A percentile compares a stretch with the other conserved stretches of the same genome.
Evolutionary conservation across 495 filamentous ascomycete genomes (phyloP).

Genomic region (Neurospora pannonica): DNA sequence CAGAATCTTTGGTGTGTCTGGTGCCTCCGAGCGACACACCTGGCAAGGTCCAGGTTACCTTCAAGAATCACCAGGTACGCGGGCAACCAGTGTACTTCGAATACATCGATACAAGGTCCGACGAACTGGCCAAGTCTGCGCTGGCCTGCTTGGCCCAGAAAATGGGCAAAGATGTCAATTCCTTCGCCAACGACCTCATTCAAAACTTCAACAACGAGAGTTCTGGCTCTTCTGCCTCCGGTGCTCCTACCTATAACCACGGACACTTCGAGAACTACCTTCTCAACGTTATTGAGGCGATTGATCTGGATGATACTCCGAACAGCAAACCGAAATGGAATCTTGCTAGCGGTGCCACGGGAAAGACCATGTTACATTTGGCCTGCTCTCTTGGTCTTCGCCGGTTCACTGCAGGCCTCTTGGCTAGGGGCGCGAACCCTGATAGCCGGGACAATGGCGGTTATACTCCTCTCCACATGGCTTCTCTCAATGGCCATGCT

Average conservation of each 20-base stretch:
- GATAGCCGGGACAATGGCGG: slow-evolving; percentile 70
- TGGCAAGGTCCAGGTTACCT: slow-evolving; percentile 65
- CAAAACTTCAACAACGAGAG: slow-evolving; percentile 4
- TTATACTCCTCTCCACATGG: slow-evolving; percentile 76
- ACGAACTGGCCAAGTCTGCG: slow-evolving; percentile 56
- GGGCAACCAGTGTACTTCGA: slow-evolving; percentile 50
- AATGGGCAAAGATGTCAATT: slow-evolving; percentile 21
- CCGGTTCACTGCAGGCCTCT: slow-evolving; percentile 68
- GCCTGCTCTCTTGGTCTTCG: slow-evolving; percentile 67
- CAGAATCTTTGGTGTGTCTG: slow-evolving; percentile 72
- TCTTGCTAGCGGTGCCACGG: slow-evolving; percentile 45
- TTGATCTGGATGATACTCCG: slow-evolving; percentile 68
- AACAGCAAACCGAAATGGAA: slow-evolving; percentile 53
- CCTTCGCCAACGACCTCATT: background rate
- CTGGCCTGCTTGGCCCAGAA: slow-evolving; percentile 48
- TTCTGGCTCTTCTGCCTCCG: slow-evolving; percentile 12
- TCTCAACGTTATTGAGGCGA: slow-evolving; percentile 63
- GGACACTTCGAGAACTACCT: slow-evolving; percentile 56
- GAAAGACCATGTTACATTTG: slow-evolving; percentile 76
- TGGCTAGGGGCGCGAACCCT: slow-evolving; percentile 71
- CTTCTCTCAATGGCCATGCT: slow-evolving; percentile 64
- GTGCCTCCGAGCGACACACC: slow-evolving; percentile 63
- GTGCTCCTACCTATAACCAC: slow-evolving; percentile 9
- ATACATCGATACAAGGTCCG: slow-evolving; percentile 71
- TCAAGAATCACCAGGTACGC: slow-evolving; percentile 40